A percentile compares a stretch with the other conserved stretches of the same genome.
These are phyloP conservation scores for Lasiosphaeria hispida DNA, from an alignment of 495 filamentous ascomycete genomes.

Conservation along the genomic window DNA sequence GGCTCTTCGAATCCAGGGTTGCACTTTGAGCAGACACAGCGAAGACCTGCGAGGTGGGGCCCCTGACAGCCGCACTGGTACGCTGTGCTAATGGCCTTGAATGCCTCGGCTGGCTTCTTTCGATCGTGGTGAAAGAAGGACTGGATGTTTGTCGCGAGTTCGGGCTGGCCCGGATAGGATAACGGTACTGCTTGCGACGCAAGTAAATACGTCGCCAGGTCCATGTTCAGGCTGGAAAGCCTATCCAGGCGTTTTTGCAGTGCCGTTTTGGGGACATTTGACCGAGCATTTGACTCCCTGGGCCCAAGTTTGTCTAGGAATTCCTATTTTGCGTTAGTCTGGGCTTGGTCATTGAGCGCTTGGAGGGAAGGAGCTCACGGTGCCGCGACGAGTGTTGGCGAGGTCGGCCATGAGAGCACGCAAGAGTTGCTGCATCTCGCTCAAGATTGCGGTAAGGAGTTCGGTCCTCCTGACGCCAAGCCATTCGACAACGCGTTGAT, in stretches of 20 bases:
- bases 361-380: neutral
- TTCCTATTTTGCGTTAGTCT: neutral
- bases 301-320: neutral
- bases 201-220: neutral
- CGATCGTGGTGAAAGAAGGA: slow-evolving; percentile 2
- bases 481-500: neutral
- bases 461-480: neutral
- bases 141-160: neutral
- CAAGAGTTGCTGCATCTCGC: neutral
- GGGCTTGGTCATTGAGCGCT: neutral
- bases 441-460: neutral
- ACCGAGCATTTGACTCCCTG: neutral
- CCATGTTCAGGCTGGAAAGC: slow-evolving; percentile 4
- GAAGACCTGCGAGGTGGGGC: neutral
- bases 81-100: neutral
- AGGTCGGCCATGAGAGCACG: neutral
- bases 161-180: neutral
- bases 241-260: slow-evolving; percentile 2
- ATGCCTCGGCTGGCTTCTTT: neutral
- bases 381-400: neutral
- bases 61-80: neutral
- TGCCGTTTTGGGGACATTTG: neutral
- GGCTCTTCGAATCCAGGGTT: neutral
- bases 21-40: neutral
- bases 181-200: neutral